Evolutionary conservation across 331 rosid genomes (phyloP).

Genomic region (Acacia concinna): DNA sequence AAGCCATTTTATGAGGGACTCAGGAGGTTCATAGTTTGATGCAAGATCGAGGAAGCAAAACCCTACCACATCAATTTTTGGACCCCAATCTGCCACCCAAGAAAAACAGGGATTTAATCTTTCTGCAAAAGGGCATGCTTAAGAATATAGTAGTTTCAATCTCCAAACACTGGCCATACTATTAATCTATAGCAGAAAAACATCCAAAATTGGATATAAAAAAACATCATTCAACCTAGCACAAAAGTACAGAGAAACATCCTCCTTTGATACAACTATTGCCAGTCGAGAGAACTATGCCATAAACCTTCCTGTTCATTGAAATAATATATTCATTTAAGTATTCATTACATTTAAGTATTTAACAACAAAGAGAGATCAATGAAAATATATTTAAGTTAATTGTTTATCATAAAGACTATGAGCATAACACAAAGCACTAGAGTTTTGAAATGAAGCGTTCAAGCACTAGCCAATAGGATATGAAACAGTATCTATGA

Average conservation of each 20-base stretch:
- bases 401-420: background rate
- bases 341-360: conserved; percentile 17
- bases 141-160: conserved; percentile 10
- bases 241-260: background rate
- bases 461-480: background rate
- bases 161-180: background rate
- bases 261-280: background rate
- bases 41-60: conserved; percentile 99
- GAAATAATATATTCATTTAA: conserved; percentile 9
- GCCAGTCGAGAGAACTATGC: conserved; percentile 6
- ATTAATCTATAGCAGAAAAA: conserved; percentile 7
- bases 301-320: background rate
- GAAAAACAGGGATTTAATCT: conserved; percentile 3
- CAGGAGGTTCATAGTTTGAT: conserved; percentile 92
- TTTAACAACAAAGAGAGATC: conserved; percentile 9
- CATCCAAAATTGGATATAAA: background rate
- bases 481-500: conserved; percentile 2
- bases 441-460: background rate
- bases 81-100: conserved; percentile 92
- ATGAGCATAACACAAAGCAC: conserved; percentile 9
- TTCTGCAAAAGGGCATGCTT: conserved; percentile 10
- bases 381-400: background rate
- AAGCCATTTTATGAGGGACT: conserved; percentile 80
- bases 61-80: conserved; percentile 92
- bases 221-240: background rate